These are phyloP conservation scores for Tricholoma matsutake DNA, from an alignment of 768 basidiomycete genomes.

Conservation along the genomic window DNA sequence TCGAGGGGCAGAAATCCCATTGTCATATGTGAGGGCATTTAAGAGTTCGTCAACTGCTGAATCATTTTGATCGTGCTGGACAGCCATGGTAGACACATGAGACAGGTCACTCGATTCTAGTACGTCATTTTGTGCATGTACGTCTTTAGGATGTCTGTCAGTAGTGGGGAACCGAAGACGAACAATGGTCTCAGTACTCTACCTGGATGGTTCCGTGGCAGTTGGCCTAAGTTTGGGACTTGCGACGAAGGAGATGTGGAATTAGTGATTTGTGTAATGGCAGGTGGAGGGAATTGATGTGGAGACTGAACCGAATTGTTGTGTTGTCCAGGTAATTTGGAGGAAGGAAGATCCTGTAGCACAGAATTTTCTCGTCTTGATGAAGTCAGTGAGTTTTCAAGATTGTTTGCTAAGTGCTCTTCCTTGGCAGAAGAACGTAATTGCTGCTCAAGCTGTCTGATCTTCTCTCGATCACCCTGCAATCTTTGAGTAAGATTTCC, in stretches of 20 bases:
- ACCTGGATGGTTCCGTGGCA: neutral
- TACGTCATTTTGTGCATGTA: neutral
- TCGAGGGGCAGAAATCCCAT: neutral
- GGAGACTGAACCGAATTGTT: neutral
- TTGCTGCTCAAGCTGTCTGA: conserved; percentile 10
- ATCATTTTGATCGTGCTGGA: neutral
- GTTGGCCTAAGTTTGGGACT: neutral
- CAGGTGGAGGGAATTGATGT: neutral
- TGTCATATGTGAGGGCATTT: neutral
- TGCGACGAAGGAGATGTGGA: neutral
- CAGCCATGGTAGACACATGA: neutral
- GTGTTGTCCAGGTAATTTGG: neutral
- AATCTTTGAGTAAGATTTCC: conserved; percentile 10
- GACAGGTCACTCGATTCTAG: no score
- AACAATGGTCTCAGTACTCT: neutral
- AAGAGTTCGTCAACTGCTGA: neutral
- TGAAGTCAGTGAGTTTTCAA: conserved; percentile 9
- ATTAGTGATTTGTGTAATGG: neutral
- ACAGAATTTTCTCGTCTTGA: conserved; percentile 8
- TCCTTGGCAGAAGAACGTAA: conserved; percentile 9
- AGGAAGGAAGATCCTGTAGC: conserved; percentile 4
- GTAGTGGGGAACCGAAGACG: neutral
- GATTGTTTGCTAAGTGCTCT: conserved; percentile 6
- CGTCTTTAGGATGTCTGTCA: neutral
- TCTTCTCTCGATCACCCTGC: conserved; percentile 14